Conservation (phyloP, 2,329 filamentous ascomycete genomes). For the Scorias spongiosa region DNA sequence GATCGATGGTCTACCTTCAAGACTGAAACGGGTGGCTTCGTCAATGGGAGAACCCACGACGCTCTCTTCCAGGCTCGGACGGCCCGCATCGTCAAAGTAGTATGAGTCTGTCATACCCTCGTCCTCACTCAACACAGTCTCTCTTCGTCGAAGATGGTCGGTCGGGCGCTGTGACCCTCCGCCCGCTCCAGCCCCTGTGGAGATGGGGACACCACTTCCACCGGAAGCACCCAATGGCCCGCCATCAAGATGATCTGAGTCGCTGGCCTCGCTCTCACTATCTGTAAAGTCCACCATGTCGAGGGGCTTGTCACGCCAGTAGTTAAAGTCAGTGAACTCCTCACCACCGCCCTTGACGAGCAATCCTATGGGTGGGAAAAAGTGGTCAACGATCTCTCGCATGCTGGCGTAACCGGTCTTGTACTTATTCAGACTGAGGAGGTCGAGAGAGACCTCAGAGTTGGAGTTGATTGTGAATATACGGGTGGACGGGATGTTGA, state of each 20-base stretch:
- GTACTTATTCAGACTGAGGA: constrained; percentile 82
- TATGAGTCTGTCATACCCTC: constrained; percentile 14
- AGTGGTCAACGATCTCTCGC: constrained; percentile 93
- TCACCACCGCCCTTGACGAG: constrained; percentile 82
- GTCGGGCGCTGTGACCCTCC: constrained; percentile 4
- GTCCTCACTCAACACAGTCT: constrained; percentile 16
- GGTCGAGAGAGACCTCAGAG: constrained; percentile 81
- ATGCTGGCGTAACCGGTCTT: constrained; percentile 96
- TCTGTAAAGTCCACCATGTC: constrained; percentile 81
- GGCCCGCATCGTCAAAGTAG: background rate
- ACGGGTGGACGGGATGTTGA: constrained; percentile 82
- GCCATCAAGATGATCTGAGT: constrained; percentile 2
- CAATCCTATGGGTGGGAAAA: constrained; percentile 82
- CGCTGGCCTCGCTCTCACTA: constrained; percentile 48
- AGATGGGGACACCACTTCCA: background rate
- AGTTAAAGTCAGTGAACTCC: constrained; percentile 92
- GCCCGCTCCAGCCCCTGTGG: constrained; percentile 1
- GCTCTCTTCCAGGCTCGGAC: background rate
- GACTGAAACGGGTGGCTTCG: background rate
- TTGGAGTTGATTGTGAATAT: constrained; percentile 99
- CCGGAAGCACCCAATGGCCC: background rate
- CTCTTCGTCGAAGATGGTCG: constrained; percentile 4
- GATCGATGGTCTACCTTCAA: constrained; percentile 1
- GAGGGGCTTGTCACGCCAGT: constrained; percentile 76
- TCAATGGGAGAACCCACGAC: background rate